Evolutionary conservation across 306 rosid species (phyloP).

Genomic region (Lotus japonicus): DNA sequence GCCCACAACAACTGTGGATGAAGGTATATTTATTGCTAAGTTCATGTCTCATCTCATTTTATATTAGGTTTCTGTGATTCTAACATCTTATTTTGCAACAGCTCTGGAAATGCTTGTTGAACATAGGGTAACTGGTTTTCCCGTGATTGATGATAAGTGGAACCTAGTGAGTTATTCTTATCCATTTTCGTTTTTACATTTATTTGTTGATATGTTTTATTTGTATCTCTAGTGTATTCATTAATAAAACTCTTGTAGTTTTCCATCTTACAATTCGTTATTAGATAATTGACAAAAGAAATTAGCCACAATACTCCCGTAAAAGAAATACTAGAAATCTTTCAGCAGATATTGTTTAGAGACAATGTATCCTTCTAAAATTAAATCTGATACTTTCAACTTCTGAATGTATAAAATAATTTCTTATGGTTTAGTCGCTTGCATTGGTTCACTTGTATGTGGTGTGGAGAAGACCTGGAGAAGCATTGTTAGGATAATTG

Average conservation of each 20-base stretch:
- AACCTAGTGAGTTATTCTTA: slow-evolving; percentile 54
- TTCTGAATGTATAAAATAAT: neutral
- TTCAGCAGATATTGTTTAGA: slow-evolving; percentile 2
- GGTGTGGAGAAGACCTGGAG: too few species aligned
- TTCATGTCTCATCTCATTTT: neutral
- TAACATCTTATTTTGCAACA: slow-evolving; percentile 41
- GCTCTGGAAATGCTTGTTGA: slow-evolving; percentile 87
- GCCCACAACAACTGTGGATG: slow-evolving; percentile 86
- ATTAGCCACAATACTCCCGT: neutral
- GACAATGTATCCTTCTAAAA: neutral
- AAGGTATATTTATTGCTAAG: slow-evolving; percentile 44
- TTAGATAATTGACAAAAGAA: neutral
- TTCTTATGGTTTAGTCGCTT: neutral
- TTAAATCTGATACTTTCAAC: slow-evolving; percentile 7
- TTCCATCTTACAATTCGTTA: neutral
- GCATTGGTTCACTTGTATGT: too few species aligned
- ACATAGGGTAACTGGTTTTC: slow-evolving; percentile 93
- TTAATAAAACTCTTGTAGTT: neutral
- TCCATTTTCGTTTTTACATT: neutral
- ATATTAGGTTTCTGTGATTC: neutral
- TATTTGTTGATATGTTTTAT: neutral
- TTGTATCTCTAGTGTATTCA: neutral
- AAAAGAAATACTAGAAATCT: neutral
- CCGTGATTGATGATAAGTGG: slow-evolving; percentile 89
- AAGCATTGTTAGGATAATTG: too few species aligned